Percentiles rank a stretch among this genome's conserved stretches.
These are phyloP conservation scores for Ophiocordyceps robertsii DNA, from an alignment of 2,329 filamentous ascomycete genomes.

Conservation along the genomic window DNA sequence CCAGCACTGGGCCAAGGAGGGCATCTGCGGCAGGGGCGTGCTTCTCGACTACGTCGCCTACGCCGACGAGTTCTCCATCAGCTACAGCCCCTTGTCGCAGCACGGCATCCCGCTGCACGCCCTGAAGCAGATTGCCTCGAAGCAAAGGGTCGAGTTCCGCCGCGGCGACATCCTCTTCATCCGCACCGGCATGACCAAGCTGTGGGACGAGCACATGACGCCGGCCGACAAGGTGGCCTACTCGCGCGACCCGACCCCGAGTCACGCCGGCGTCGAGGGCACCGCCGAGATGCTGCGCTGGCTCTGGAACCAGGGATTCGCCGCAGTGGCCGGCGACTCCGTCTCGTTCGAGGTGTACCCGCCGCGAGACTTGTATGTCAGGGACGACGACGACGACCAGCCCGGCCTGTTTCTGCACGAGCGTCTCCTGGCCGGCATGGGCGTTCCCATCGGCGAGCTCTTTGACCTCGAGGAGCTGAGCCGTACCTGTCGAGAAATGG, in stretches of 20 bases:
- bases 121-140: constrained; percentile 20
- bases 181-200: constrained; percentile 12
- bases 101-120: constrained; percentile 18
- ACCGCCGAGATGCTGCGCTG: constrained; percentile 24
- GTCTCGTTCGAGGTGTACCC: constrained; percentile 26
- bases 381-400: constrained; percentile 3
- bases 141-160: constrained; percentile 28
- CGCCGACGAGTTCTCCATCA: constrained; percentile 22
- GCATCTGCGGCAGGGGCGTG: constrained; percentile 35
- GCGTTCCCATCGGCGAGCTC: constrained; percentile 25
- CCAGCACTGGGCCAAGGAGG: constrained; percentile 32
- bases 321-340: constrained; percentile 29
- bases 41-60: constrained; percentile 35
- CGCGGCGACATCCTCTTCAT: constrained; percentile 38
- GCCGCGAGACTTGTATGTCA: constrained; percentile 18
- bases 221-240: constrained; percentile 34
- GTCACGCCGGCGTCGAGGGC: constrained; percentile 13
- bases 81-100: constrained; percentile 24
- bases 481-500: constrained; percentile 37
- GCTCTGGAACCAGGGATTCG: constrained; percentile 33
- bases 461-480: constrained; percentile 19
- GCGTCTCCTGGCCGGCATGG: constrained; percentile 34
- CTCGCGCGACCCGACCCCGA: constrained; percentile 14
- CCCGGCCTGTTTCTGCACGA: constrained; percentile 26
- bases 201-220: constrained; percentile 15